Percentiles rank a stretch among this genome's conserved stretches.
These are phyloP conservation scores for Ormosia semicastrata DNA, from an alignment of 306 rosid genomes.

Conservation along the genomic window DNA sequence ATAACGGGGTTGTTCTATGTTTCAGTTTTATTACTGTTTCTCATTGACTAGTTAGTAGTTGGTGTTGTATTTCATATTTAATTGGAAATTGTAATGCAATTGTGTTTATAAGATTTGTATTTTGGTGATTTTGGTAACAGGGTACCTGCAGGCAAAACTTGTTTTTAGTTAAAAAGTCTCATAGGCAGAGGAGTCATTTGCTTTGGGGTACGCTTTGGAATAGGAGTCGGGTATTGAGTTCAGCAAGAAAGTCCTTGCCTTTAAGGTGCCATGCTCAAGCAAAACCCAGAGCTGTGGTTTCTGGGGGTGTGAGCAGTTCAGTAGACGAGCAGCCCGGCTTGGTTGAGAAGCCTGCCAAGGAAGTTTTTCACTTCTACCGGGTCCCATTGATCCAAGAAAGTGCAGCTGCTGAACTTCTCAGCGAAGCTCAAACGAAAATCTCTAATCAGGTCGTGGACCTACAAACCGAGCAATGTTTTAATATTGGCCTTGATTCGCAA, in stretches of 20 bases:
- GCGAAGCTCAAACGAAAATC: conserved; percentile 63
- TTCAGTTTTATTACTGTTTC: neutral
- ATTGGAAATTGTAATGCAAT: neutral
- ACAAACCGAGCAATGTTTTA: conserved; percentile 76
- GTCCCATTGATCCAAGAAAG: conserved; percentile 68
- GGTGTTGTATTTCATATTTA: neutral
- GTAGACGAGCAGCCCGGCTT: conserved; percentile 44
- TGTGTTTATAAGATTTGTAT: neutral
- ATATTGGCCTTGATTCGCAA: conserved; percentile 55
- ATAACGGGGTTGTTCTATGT: neutral
- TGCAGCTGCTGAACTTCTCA: conserved; percentile 66
- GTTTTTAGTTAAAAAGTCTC: conserved; percentile 28
- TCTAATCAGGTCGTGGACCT: conserved; percentile 64
- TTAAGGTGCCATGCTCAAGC: conserved; percentile 54
- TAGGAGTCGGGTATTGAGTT: conserved; percentile 22
- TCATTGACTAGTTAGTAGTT: neutral
- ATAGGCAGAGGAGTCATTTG: conserved; percentile 26
- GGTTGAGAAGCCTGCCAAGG: conserved; percentile 47
- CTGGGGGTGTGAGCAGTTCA: conserved; percentile 42
- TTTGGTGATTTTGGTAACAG: conserved; percentile 21
- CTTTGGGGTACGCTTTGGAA: conserved; percentile 39
- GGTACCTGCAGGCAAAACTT: conserved; percentile 37
- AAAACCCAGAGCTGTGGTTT: conserved; percentile 51
- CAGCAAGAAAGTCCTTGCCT: conserved; percentile 23
- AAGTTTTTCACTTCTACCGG: conserved; percentile 65